Conservation (phyloP, 371 early-diverging fungal species). For the Batrachochytrium dendrobatidis region DNA sequence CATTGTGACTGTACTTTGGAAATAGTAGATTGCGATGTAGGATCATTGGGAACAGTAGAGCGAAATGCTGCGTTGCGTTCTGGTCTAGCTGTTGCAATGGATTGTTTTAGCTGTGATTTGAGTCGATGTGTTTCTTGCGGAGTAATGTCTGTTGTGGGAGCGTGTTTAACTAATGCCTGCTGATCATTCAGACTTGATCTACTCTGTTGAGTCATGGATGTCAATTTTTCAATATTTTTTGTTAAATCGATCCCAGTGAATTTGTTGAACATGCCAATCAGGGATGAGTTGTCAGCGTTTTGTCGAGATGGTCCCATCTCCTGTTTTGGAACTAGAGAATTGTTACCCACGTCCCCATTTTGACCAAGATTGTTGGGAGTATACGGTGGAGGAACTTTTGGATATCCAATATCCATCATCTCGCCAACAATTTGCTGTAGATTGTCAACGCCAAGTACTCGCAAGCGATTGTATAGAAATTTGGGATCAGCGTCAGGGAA, state of each 20-base stretch:
- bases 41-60: conserved; percentile 22
- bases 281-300: background rate
- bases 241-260: background rate
- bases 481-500: conserved; percentile 65
- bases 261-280: conserved; percentile 6
- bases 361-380: too few species aligned
- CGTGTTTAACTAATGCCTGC: too few species aligned
- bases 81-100: conserved; percentile 16
- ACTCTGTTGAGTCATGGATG: background rate
- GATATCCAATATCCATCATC: conserved; percentile 57
- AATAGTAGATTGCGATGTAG: conserved; percentile 8
- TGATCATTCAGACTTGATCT: too few species aligned
- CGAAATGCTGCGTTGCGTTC: conserved; percentile 19
- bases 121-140: conserved; percentile 15
- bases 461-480: conserved; percentile 48
- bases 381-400: conserved; percentile 22
- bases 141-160: conserved; percentile 17
- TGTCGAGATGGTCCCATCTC: conserved; percentile 1
- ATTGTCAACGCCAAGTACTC: conserved; percentile 13
- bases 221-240: background rate
- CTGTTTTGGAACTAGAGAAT: too few species aligned
- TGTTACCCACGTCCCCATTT: too few species aligned
- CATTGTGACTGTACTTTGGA: conserved; percentile 16
- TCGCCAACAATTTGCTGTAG: conserved; percentile 49
- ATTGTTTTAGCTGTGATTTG: conserved; percentile 18